Percentiles rank a stretch among this genome's conserved stretches.
Evolutionary conservation across 441 rosid species (phyloP).

Genomic region (Gossypium armourianum): DNA sequence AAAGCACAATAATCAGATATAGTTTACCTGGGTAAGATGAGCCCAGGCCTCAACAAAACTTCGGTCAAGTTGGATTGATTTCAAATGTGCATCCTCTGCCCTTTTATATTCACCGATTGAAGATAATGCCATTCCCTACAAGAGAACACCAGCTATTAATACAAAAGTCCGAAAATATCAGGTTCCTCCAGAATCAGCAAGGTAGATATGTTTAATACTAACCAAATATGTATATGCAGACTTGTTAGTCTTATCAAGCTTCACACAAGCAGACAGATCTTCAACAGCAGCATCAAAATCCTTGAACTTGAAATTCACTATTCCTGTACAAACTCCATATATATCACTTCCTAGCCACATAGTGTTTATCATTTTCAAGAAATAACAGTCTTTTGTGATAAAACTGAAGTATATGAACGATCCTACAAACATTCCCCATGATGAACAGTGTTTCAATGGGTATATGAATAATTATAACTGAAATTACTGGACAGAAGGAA

Average conservation of each 20-base stretch:
- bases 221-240: slow-evolving; percentile 90
- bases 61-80: slow-evolving; percentile 69
- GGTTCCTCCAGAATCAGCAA: slow-evolving; percentile 17
- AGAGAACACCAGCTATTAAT: slow-evolving; percentile 22
- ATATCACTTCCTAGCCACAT: slow-evolving; percentile 3
- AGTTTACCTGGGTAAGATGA: slow-evolving; percentile 73
- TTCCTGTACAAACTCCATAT: slow-evolving; percentile 42
- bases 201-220: slow-evolving; percentile 22
- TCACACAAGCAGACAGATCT: slow-evolving; percentile 73
- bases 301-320: slow-evolving; percentile 82
- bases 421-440: neutral
- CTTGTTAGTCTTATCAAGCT: slow-evolving; percentile 73
- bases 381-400: neutral
- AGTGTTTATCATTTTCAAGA: neutral
- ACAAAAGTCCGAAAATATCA: slow-evolving; percentile 6
- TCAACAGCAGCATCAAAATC: slow-evolving; percentile 77
- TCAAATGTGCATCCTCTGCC: slow-evolving; percentile 82
- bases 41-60: slow-evolving; percentile 85
- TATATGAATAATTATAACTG: neutral
- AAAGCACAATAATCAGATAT: slow-evolving; percentile 12
- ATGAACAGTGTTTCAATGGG: neutral
- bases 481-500: neutral
- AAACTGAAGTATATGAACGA: neutral
- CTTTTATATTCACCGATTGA: slow-evolving; percentile 66
- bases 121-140: slow-evolving; percentile 69